Conservation (phyloP, 1,284 basidiomycete species). For the Pterula multifida region DNA sequence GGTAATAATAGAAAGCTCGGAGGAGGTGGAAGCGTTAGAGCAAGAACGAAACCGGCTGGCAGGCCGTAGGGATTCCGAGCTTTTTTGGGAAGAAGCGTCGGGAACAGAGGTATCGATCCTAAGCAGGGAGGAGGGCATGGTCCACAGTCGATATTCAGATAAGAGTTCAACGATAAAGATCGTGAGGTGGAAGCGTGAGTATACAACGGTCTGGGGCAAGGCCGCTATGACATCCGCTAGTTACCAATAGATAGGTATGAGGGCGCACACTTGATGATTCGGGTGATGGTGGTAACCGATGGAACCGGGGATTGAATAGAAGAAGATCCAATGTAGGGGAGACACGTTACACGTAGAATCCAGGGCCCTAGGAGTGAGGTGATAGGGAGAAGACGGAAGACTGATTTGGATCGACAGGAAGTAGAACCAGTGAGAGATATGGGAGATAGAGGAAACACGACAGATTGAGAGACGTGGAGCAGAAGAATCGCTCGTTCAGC, state of each 20-base stretch:
- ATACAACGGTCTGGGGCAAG: background rate
- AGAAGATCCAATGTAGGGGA: background rate
- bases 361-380: background rate
- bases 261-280: background rate
- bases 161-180: background rate
- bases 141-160: background rate
- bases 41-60: slow-evolving; percentile 27
- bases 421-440: background rate
- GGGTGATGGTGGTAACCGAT: background rate
- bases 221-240: background rate
- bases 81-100: slow-evolving; percentile 4
- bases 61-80: slow-evolving; percentile 8
- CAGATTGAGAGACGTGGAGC: background rate
- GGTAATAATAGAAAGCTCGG: slow-evolving; percentile 41
- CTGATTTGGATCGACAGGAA: background rate
- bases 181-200: background rate
- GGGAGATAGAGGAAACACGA: background rate
- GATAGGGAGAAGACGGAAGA: background rate
- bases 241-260: background rate
- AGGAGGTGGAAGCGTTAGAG: slow-evolving; percentile 43
- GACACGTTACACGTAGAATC: background rate
- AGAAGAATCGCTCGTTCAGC: background rate
- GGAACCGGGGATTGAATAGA: background rate
- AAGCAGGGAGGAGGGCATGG: slow-evolving; percentile 10
- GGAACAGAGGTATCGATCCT: slow-evolving; percentile 16